Conservation (phyloP, 164 flowering plant genomes). For the Umbellularia californica region DNA sequence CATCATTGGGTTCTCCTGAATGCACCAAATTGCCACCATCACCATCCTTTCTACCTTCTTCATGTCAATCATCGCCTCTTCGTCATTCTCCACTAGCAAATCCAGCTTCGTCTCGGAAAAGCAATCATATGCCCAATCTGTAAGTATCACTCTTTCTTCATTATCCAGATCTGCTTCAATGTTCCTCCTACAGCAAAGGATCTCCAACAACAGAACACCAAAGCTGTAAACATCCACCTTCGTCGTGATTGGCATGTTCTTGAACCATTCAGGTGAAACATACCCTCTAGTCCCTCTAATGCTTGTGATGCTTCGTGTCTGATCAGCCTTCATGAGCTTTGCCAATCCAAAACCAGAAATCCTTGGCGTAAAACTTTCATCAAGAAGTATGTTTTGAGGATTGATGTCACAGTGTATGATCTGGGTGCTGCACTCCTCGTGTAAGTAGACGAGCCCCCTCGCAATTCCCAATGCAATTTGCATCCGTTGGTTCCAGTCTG, state of each 20-base stretch:
- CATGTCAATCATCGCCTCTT: not conserved
- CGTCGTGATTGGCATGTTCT: constrained; percentile 2
- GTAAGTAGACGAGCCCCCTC: constrained; percentile 11
- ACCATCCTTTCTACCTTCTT: constrained; percentile 2
- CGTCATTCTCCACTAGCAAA: not conserved
- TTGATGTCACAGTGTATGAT: constrained; percentile 18
- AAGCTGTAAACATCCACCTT: constrained; percentile 11
- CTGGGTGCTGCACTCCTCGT: constrained; percentile 16
- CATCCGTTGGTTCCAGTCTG: constrained; percentile 25
- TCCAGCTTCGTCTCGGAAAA: not conserved
- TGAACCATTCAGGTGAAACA: constrained; percentile 5
- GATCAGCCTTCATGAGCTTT: constrained; percentile 6
- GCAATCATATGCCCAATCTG: constrained; percentile 8
- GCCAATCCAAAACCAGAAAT: constrained; percentile 8
- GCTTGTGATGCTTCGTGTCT: not conserved
- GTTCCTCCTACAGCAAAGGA: constrained; percentile 6
- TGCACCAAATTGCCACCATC: constrained; percentile 8
- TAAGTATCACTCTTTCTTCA: constrained; percentile 1
- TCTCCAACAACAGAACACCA: constrained; percentile 9
- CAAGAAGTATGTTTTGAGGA: constrained; percentile 15
- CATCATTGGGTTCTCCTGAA: constrained; percentile 2
- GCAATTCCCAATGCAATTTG: constrained; percentile 24
- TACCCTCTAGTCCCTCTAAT: constrained; percentile 9
- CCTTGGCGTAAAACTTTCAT: not conserved
- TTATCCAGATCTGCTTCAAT: not conserved